These are phyloP conservation scores for Pontederia crassipes DNA, from an alignment of 176 grass and related monocot genomes.

Conservation along the genomic window DNA sequence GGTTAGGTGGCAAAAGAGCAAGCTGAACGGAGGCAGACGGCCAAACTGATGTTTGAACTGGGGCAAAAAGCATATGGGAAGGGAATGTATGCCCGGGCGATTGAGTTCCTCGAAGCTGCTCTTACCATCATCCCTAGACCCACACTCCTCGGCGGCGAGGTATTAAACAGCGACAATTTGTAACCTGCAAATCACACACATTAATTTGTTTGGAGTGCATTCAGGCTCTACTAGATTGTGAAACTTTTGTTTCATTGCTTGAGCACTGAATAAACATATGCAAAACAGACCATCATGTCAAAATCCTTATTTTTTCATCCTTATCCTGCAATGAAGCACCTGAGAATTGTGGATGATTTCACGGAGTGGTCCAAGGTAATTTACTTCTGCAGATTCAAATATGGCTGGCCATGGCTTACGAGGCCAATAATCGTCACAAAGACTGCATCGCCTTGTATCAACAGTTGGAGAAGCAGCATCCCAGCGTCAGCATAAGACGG, in stretches of 20 bases:
- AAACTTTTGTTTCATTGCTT: no score
- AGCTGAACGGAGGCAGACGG: slow-evolving; percentile 65
- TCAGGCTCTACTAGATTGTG: no score
- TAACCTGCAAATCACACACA: neutral
- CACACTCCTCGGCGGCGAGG: slow-evolving; percentile 85
- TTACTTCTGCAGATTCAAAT: slow-evolving; percentile 72
- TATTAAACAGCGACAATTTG: slow-evolving; percentile 14
- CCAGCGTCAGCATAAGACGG: slow-evolving; percentile 72
- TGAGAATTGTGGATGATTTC: no score
- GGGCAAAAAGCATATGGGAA: slow-evolving; percentile 82
- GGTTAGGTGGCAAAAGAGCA: slow-evolving; percentile 80
- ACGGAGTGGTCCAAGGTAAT: neutral
- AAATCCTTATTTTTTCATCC: no score
- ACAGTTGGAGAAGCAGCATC: slow-evolving; percentile 70
- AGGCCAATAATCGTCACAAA: slow-evolving; percentile 85
- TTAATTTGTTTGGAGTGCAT: neutral
- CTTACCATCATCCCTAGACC: slow-evolving; percentile 68
- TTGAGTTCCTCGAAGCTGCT: slow-evolving; percentile 82
- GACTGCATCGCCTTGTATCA: slow-evolving; percentile 96
- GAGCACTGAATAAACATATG: no score
- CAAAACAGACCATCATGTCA: no score
- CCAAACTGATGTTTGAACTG: slow-evolving; percentile 86
- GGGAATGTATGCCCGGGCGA: slow-evolving; percentile 81
- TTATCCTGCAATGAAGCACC: no score
- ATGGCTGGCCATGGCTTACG: slow-evolving; percentile 99